phyloP scores from a whole-genome alignment of 768 basidiomycete genomes.

The Kwoniella newhampshirensis region DNA sequence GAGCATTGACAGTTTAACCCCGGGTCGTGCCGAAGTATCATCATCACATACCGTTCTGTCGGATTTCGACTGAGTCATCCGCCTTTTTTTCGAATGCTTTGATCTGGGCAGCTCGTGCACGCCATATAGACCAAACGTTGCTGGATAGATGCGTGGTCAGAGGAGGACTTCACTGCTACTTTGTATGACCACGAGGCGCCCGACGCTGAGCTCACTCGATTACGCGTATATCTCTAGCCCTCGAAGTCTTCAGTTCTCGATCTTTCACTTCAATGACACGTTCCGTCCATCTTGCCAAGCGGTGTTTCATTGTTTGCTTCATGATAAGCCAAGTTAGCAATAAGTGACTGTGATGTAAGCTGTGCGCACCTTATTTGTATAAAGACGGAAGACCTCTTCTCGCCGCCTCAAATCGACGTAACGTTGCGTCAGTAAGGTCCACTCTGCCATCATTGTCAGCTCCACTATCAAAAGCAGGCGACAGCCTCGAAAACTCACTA shows the following conservation, averaged over 20 bases:
- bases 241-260: slow-evolving; percentile 31
- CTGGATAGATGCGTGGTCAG: not conserved
- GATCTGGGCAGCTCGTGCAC: slow-evolving; percentile 4
- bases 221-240: slow-evolving; percentile 18
- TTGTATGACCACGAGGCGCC: too few species aligned
- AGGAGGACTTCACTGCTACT: not conserved
- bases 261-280: slow-evolving; percentile 41
- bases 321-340: not conserved
- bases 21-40: not conserved
- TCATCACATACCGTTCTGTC: slow-evolving; percentile 1
- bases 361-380: slow-evolving; percentile 8
- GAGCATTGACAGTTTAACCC: too few species aligned
- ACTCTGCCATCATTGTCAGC: slow-evolving; percentile 13
- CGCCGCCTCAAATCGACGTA: slow-evolving; percentile 8
- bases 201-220: slow-evolving; percentile 9
- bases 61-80: slow-evolving; percentile 17
- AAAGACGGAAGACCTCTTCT: not conserved
- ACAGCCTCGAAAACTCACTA: slow-evolving; percentile 13
- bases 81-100: slow-evolving; percentile 11
- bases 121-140: slow-evolving; percentile 24
- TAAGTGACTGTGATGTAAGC: not conserved
- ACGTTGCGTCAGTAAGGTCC: slow-evolving; percentile 17
- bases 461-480: not conserved
- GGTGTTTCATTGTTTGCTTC: slow-evolving; percentile 16
- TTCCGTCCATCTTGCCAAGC: slow-evolving; percentile 33